phyloP scores from a whole-genome alignment of 2,329 filamentous ascomycete species.

The Penicillium frequentans region DNA sequence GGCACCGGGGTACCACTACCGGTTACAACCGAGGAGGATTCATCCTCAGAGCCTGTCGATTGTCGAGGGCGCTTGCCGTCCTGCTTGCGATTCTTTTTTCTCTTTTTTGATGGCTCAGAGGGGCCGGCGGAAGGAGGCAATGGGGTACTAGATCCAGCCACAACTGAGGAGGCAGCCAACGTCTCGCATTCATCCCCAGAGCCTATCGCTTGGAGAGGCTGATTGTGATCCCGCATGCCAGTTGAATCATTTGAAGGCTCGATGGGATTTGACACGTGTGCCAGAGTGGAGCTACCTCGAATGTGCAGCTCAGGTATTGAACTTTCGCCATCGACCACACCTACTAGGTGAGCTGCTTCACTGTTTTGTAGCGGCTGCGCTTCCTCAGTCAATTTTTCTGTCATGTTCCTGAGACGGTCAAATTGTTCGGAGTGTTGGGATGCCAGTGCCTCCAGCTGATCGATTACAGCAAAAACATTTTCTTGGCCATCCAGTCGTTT shows the following conservation, averaged over 20 bases:
- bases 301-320: not conserved
- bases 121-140: not conserved
- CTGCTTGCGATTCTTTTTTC: not conserved
- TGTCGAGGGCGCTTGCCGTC: not conserved
- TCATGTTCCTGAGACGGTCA: no score
- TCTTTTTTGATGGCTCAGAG: not conserved
- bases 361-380: no score
- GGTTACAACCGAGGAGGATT: not conserved
- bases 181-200: not conserved
- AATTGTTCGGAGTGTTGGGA: no score
- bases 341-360: not conserved
- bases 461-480: not conserved
- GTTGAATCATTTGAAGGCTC: no score
- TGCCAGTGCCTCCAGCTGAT: not conserved
- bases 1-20: not conserved
- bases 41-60: no score
- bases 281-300: not conserved
- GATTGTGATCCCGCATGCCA: no score
- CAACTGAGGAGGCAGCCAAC: not conserved
- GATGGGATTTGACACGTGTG: no score
- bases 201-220: no score
- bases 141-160: not conserved
- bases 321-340: not conserved
- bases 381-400: no score
- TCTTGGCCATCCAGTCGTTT: not conserved